These are phyloP conservation scores for Crithidia bombi DNA, from an alignment of 208 protist genomes.

Conservation along the genomic window DNA sequence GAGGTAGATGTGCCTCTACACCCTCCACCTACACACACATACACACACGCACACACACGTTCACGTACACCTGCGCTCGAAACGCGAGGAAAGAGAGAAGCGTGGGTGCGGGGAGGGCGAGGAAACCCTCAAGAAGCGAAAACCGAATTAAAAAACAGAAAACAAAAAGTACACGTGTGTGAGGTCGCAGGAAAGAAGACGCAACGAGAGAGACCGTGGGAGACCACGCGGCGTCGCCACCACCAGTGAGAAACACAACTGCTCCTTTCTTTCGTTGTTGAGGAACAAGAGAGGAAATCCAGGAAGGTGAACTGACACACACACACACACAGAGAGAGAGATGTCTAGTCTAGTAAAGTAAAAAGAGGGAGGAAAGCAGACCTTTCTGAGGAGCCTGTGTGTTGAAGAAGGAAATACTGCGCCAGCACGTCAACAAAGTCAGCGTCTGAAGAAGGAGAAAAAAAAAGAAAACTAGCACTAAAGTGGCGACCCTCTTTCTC, in stretches of 20 bases:
- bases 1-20: neutral
- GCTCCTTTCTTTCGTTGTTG: neutral
- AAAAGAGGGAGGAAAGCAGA: neutral
- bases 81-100: neutral
- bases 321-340: neutral
- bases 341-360: conserved; percentile 17
- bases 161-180: no score
- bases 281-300: neutral
- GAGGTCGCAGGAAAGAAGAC: no score
- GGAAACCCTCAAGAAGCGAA: no score
- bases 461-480: conserved; percentile 9
- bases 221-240: no score
- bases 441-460: conserved; percentile 5
- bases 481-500: conserved; percentile 10
- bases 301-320: neutral
- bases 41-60: neutral
- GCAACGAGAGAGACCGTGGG: no score
- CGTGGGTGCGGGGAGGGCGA: no score
- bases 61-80: no score
- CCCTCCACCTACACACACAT: neutral
- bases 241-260: no score
- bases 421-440: neutral
- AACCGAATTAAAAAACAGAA: no score
- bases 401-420: neutral
- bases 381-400: neutral